Evolutionary conservation across 2,329 filamentous ascomycete species (phyloP).

Genomic region (Scopulariopsis brevicaulis): DNA sequence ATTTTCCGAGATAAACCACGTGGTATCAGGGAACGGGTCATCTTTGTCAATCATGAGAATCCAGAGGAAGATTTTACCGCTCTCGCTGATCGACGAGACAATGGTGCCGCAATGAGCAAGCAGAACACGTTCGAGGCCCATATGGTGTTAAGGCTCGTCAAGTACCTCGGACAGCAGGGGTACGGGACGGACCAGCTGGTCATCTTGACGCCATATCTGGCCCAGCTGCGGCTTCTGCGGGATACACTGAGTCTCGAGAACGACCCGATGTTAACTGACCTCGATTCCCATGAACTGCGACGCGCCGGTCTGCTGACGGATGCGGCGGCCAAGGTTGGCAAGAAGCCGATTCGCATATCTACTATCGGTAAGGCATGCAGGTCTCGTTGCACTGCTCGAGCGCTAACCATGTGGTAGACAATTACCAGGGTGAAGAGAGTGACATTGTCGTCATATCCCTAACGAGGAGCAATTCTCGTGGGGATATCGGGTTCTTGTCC

Average conservation of each 20-base stretch:
- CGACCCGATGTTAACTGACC: slow-evolving; percentile 56
- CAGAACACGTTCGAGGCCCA: slow-evolving; percentile 53
- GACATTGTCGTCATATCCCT: slow-evolving; percentile 60
- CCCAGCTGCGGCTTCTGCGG: slow-evolving; percentile 48
- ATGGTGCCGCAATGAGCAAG: slow-evolving; percentile 33
- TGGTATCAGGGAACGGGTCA: slow-evolving; percentile 47
- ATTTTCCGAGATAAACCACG: slow-evolving; percentile 29
- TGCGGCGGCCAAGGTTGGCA: slow-evolving; percentile 36
- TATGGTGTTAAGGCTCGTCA: slow-evolving; percentile 54
- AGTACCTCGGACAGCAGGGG: slow-evolving; percentile 60
- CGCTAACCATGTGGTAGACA: slow-evolving; percentile 36
- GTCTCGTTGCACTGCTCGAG: neutral
- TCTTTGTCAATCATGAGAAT: slow-evolving; percentile 54
- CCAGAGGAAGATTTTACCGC: slow-evolving; percentile 26
- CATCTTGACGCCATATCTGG: slow-evolving; percentile 61
- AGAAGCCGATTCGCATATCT: slow-evolving; percentile 45
- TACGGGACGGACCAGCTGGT: slow-evolving; percentile 56
- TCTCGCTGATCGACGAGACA: slow-evolving; percentile 25
- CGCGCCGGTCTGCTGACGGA: slow-evolving; percentile 48
- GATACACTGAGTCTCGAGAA: slow-evolving; percentile 41
- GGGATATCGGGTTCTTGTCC: slow-evolving; percentile 61
- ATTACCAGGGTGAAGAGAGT: slow-evolving; percentile 69
- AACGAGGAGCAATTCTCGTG: slow-evolving; percentile 50
- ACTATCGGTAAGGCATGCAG: slow-evolving; percentile 48
- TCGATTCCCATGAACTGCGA: slow-evolving; percentile 53